These are phyloP conservation scores for Cadophora sp. DNA, from an alignment of 2,329 filamentous ascomycete species.

Conservation along the genomic window DNA sequence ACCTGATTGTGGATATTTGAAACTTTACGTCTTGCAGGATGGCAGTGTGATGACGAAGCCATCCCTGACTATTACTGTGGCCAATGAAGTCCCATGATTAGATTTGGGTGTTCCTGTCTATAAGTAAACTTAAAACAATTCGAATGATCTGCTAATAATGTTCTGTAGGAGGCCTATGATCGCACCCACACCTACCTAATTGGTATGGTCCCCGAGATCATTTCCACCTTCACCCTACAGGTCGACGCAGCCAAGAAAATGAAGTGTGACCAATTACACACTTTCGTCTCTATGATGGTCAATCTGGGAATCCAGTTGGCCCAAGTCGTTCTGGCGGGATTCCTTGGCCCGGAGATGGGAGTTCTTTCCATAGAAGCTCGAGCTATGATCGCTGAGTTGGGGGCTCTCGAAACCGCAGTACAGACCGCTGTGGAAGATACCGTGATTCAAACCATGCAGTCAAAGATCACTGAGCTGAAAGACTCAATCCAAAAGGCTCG, in stretches of 20 bases:
- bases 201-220: slow-evolving; percentile 21
- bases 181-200: slow-evolving; percentile 11
- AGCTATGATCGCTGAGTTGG: neutral
- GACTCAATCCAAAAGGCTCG: neutral
- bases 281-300: slow-evolving; percentile 3
- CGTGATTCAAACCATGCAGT: neutral
- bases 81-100: too few relatives aligned
- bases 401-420: neutral
- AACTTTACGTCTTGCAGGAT: too few relatives aligned
- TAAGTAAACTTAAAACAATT: too few relatives aligned
- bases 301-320: neutral
- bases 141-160: neutral
- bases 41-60: too few relatives aligned
- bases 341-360: neutral
- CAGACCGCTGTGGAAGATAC: neutral
- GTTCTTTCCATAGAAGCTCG: neutral
- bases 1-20: neutral
- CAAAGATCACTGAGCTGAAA: neutral
- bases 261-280: slow-evolving; percentile 14
- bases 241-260: neutral
- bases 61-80: too few relatives aligned
- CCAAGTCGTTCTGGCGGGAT: neutral
- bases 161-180: slow-evolving; percentile 14
- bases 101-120: too few relatives aligned
- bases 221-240: slow-evolving; percentile 16